Evolutionary conservation across 2,329 filamentous ascomycete species (phyloP).

Genomic region (Phaeosphaeriaceae sp.): DNA sequence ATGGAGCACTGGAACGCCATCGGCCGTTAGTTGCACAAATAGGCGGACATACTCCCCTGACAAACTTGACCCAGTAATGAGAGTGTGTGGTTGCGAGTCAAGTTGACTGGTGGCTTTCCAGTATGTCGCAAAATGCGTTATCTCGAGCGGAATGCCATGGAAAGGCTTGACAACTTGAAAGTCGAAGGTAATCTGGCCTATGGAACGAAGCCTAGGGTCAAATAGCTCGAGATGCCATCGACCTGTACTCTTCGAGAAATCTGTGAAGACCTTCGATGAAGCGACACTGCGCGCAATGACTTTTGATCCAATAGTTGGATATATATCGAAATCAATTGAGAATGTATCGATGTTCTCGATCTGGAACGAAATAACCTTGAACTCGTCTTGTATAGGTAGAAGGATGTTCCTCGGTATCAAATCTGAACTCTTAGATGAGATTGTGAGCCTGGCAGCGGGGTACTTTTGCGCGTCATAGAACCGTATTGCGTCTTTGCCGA

Average conservation of each 20-base stretch:
- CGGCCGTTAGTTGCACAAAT: constrained; percentile 89
- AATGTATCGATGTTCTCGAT: constrained; percentile 93
- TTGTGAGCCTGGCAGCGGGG: constrained; percentile 90
- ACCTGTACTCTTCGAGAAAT: constrained; percentile 75
- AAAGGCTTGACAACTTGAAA: constrained; percentile 98
- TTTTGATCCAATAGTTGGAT: constrained; percentile 95
- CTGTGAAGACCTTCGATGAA: constrained; percentile 83
- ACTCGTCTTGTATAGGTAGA: constrained; percentile 94
- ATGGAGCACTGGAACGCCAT: constrained; percentile 86
- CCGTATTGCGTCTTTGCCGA: constrained; percentile 75
- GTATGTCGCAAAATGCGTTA: constrained; percentile 97
- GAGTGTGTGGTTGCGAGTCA: constrained; percentile 81
- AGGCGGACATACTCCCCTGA: constrained; percentile 94
- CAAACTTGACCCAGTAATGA: constrained; percentile 93
- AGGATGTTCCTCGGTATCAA: constrained; percentile 96
- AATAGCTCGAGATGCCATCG: constrained; percentile 88
- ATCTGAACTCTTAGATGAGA: constrained; percentile 95
- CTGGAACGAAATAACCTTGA: constrained; percentile 91
- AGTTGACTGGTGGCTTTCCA: constrained; percentile 98
- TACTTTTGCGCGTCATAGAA: constrained; percentile 99
- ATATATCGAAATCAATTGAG: constrained; percentile 95
- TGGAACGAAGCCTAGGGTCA: constrained; percentile 86
- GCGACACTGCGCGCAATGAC: constrained; percentile 96
- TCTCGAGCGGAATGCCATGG: constrained; percentile 87
- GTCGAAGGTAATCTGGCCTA: constrained; percentile 92